Base-by-base conservation (phyloP, 2,329 filamentous ascomycete species). In the Alternaria sp. region DNA sequence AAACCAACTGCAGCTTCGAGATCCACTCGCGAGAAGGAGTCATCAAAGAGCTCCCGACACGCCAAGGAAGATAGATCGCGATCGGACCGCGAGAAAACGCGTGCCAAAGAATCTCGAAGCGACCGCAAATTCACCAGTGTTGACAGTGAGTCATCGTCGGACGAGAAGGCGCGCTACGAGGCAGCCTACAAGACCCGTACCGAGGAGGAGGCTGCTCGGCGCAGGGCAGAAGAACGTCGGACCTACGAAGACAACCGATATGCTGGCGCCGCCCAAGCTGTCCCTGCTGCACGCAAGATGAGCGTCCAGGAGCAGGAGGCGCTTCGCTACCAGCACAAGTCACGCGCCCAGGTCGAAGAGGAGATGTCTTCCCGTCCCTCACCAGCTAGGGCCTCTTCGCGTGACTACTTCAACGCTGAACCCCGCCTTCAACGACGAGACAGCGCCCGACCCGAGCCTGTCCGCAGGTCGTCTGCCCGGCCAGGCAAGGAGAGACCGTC, bases 91-190 rank as follows among this genome's bases (percentile, higher is more conserved):
- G 76, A 73, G 59, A 76, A 78, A 65, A 72, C 73, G 46, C 73
- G 74, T 51, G 79, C 81, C 46, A 75, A 75, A 59, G 81, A 82
- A 36, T 71, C 75, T 8, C 75, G 75, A 44, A 71, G 73, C 56
- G 79, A 81, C 8, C 75, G 79, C 51, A 77, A 77, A 61, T 77
- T 78, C 36, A 65, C 70, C 4, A 70, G 75, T 1, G 58, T 65
- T 32, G 74, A 75, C 16, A 78, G 76, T 43, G 78, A 79, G 7
- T 65, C 65, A 34, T 74, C 72, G 18, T 73, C 73, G 6, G 72
- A 76, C 43, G 75, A 77, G 36, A 75, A 75, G 57, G 63, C 65
- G 7, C 75, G 66, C 61, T 75, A 71, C 54, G 75, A 77, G 58
- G 68, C 68, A 20, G 72, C 65, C 18, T 75, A 71, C 53, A 69